Conservation (phyloP, 2,329 filamentous ascomycete genomes). For the Fusarium nanum region DNA sequence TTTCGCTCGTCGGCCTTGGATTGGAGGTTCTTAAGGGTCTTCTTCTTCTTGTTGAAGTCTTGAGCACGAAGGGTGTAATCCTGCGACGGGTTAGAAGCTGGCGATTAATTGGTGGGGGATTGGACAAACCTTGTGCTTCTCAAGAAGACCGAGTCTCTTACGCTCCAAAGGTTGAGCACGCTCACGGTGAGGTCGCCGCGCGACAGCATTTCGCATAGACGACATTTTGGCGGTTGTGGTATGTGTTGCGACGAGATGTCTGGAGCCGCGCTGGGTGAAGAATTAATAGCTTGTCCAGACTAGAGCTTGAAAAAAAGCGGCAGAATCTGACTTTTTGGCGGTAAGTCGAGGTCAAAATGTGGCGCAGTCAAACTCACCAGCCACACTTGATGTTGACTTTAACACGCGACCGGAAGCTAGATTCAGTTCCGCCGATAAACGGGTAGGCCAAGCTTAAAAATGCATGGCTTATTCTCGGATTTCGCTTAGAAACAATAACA, state of each 20-base stretch:
- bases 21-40: constrained; percentile 67
- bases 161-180: constrained; percentile 88
- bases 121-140: constrained; percentile 84
- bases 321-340: constrained; percentile 56
- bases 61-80: constrained; percentile 74
- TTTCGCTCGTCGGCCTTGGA: constrained; percentile 74
- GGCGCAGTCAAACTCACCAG: constrained; percentile 18
- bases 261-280: constrained; percentile 6
- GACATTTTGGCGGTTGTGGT: constrained; percentile 56
- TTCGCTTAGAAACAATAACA: background rate
- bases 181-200: constrained; percentile 88
- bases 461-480: background rate
- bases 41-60: constrained; percentile 75
- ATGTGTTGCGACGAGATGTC: background rate
- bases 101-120: constrained; percentile 4
- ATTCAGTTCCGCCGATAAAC: background rate
- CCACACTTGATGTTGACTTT: constrained; percentile 30
- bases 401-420: constrained; percentile 21
- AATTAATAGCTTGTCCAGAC: constrained; percentile 10
- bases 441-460: background rate
- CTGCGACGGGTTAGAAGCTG: constrained; percentile 48
- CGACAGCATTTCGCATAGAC: constrained; percentile 73
- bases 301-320: constrained; percentile 32
- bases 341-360: constrained; percentile 45
- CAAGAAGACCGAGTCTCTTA: constrained; percentile 87